Evolutionary conservation across 208 protist genomes (phyloP).

Genomic region (Leptomonas seymouri): DNA sequence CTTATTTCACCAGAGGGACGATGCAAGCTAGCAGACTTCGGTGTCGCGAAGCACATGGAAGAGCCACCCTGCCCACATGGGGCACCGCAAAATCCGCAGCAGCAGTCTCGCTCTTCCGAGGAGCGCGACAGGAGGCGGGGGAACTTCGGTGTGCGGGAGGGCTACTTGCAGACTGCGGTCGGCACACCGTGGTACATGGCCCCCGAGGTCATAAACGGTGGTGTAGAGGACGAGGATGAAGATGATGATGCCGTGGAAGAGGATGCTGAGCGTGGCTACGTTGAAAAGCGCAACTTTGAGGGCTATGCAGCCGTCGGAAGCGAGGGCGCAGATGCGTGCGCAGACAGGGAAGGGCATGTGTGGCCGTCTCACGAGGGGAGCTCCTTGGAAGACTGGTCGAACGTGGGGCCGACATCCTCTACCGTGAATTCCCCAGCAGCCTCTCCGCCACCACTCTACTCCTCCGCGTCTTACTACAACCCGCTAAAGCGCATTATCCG

Average conservation of each 20-base stretch:
- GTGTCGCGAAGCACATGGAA: slow-evolving; percentile 67
- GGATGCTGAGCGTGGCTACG: background rate
- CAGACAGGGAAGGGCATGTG: too few species aligned
- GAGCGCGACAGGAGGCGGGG: background rate
- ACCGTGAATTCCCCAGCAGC: background rate
- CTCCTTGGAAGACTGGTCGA: slow-evolving; percentile 24
- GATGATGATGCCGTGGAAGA: slow-evolving; percentile 11
- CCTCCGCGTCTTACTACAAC: slow-evolving; percentile 36
- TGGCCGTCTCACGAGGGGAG: background rate
- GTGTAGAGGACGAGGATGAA: slow-evolving; percentile 44
- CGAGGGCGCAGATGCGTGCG: background rate
- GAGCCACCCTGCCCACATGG: too few species aligned
- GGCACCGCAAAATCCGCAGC: background rate
- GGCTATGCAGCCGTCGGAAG: background rate
- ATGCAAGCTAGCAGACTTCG: slow-evolving; percentile 93
- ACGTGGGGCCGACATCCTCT: background rate
- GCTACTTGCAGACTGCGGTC: slow-evolving; percentile 73
- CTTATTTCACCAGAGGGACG: slow-evolving; percentile 83
- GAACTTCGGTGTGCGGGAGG: slow-evolving; percentile 15
- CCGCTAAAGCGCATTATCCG: slow-evolving; percentile 39
- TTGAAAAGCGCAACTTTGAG: background rate
- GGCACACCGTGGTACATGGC: slow-evolving; percentile 95
- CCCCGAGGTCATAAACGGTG: slow-evolving; percentile 85
- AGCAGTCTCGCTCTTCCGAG: background rate
- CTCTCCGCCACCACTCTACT: slow-evolving; percentile 18